Evolutionary conservation across 2,329 filamentous ascomycete species (phyloP), one percentile per base, ranked within the genome.

Genomic region (Fusarium floridanum): DNA sequence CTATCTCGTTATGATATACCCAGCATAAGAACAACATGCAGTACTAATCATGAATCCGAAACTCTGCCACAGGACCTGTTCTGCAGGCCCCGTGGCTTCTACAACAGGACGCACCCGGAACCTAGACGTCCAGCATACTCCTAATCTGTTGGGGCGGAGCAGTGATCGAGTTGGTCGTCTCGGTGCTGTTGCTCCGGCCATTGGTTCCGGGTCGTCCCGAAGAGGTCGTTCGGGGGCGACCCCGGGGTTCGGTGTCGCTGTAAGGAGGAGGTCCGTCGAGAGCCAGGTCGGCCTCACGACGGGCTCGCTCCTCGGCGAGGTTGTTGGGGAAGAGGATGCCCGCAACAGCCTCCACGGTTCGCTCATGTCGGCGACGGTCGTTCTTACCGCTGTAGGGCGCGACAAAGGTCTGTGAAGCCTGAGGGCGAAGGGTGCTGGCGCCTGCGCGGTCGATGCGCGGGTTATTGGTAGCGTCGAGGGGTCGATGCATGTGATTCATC

Each of bases 81-180:
- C 45, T 24, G 10, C 48, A 53, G 27, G 27, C 27, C 27, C 48
- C 27, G 27, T 53, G 7, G 9, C 29, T 37, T 37, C 48, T 17
- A 8, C 27, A 29, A 32, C 10, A 20, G 20, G 27, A 22, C 60
- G 34, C 41, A 22, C 27, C 36, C 24, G 37, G 37, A 60, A n/a
- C 12, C 64, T 80, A 91, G 16, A 91, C 77, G 75, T 91, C 89
- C 75, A 91, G 74, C 89, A 91, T 91, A 77, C 89, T 91, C 76
- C 82, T 84, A 7, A 90, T 81, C 76, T 89, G 85, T 77, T 89
- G 87, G n/a, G 88, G 87, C 64, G 85, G 85, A n/a, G 80, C 83
- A 8, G 79, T 82, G 14, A 86, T 81, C 6, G 88, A 89, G 55
- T 84, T 80, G n/a, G 81, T 82, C 39, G 88, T 88, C 55, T 81